Base-by-base conservation (phyloP, 2,329 filamentous ascomycete species). In the Fusarium irregulare region DNA sequence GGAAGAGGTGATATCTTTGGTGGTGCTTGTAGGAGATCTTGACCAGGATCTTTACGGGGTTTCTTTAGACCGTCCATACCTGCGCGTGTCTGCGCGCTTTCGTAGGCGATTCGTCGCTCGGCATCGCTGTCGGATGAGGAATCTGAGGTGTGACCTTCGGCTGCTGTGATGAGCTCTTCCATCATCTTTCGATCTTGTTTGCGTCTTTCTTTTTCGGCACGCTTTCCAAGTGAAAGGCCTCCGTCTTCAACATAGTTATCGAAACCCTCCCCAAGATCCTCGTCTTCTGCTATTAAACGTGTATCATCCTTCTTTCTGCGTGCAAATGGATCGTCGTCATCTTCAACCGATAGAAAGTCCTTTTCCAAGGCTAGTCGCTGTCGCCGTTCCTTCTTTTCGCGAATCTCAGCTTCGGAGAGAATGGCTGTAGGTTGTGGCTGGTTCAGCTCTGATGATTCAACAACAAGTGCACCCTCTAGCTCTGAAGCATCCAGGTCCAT, bases 201-300 rank as follows among this genome's bases (percentile, higher is more conserved):
- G 50, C 87, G 83, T 1, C 88, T 91, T 72, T 93, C 92, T 21
- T 87, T 88, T 79, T 96, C 93, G 1, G 93, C 93, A 65, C 92
- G 92, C 66, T 87, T 89, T 34, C 94, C 93, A 0, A 98, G 84
- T 2, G 92, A 88, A 12, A 98, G 88, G 10, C 89, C 88, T 11
- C 92, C 93, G 76, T 97, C 93, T 42, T 96, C 92, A 11, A 96
- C 93, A 74, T 93, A 97, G 57, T 95, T 91, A 64, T 98, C 95
- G 73, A 97, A 98, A 0, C 94, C 94, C 81, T 98, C 96, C 40
- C 92, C 93, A 0, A 98, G 87, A 75, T 98, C 93, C 77, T 98
- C 95, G 73, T 98, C 95, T 34, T 98, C 94, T 44, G 86, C 88
- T 8, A 94, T 87, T 3, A 98, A 86, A 3, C 95, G 87, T 8